Evolutionary conservation across 2,329 filamentous ascomycete species (phyloP).

Genomic region (Penicillium sp.): DNA sequence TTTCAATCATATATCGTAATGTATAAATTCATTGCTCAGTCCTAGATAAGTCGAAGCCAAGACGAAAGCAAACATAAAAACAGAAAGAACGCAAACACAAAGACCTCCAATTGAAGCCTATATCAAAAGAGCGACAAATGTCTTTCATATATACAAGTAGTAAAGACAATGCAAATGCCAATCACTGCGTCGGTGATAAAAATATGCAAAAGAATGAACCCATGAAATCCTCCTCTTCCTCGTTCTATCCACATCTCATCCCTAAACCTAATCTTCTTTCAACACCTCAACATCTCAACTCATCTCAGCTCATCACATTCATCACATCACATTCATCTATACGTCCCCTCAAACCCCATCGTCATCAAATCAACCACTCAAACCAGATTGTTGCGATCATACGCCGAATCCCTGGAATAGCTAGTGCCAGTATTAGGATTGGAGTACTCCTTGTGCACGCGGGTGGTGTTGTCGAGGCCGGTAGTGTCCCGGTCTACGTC

Average conservation of each 20-base stretch:
- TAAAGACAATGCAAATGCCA: slow-evolving; percentile 2
- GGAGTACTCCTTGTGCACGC: slow-evolving; percentile 30
- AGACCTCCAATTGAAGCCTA: neutral
- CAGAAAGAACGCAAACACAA: neutral
- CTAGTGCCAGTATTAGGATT: slow-evolving; percentile 32
- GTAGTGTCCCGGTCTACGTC: slow-evolving; percentile 27
- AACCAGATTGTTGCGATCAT: slow-evolving; percentile 20
- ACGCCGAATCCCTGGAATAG: slow-evolving; percentile 27
- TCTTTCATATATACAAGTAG: neutral
- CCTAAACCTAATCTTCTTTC: neutral
- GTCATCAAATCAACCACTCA: slow-evolving; percentile 5
- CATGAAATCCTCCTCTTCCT: neutral
- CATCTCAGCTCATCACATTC: neutral
- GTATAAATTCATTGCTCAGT: neutral
- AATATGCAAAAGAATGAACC: slow-evolving; percentile 1
- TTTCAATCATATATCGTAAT: too few relatives aligned
- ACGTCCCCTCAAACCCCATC: slow-evolving; percentile 10
- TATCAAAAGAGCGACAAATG: neutral
- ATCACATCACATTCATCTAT: too few relatives aligned
- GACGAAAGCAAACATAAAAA: neutral
- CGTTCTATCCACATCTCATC: neutral
- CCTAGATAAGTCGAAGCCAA: neutral
- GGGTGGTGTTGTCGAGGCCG: slow-evolving; percentile 23
- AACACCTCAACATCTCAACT: neutral
- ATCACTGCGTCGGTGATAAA: neutral